Evolutionary conservation across 257 asterid genomes (phyloP), one percentile per base, ranked within the genome.

Genomic region (Plantago elongata): DNA sequence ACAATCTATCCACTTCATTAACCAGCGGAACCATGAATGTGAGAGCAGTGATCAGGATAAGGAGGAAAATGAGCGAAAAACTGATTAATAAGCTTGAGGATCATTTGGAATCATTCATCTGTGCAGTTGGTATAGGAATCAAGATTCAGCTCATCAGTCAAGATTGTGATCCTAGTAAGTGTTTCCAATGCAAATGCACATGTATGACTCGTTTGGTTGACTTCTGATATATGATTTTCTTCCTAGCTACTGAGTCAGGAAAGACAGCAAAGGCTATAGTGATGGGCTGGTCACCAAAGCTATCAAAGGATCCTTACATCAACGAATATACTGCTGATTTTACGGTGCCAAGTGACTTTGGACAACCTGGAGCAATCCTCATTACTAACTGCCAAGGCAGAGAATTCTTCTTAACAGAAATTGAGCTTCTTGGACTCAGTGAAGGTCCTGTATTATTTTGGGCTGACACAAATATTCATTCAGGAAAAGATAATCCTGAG

Each of bases 91-190:
- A 77, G 74, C 52, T 90, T 58, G 96, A 84, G 56, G 95, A 84
- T 49, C 88, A 80, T 76, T 84, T 86, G 93, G 93, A 78, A 11
- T 77, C 82, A 11, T 54, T 90, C 9, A 63, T 90, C 9, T 87
- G 84, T 78, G 96, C 93, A 51, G 82, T 90, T 57, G 97, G 97
- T 10, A 79, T 74, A 74, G 97, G 97, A 67, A 90, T 87, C 82
- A 72, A 51, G 54, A 66, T 90, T 79, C 93, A 80, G 70, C 88
- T 90, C 62, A 65, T 87, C 68, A 90, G 96, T 72, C 73, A 85
- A 77, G 95, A 84, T 44, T 61, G 76, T 79, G 87, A 87, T 73
- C 85, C 92, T 61, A 86, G 97, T 90, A 72, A 63, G 54, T 55
- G 10, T 34, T 34, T 34, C 8, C 8, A 34, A 34, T 34, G 40